Conservation (phyloP, 257 asterid genomes). For the Solanum neorickii region DNA sequence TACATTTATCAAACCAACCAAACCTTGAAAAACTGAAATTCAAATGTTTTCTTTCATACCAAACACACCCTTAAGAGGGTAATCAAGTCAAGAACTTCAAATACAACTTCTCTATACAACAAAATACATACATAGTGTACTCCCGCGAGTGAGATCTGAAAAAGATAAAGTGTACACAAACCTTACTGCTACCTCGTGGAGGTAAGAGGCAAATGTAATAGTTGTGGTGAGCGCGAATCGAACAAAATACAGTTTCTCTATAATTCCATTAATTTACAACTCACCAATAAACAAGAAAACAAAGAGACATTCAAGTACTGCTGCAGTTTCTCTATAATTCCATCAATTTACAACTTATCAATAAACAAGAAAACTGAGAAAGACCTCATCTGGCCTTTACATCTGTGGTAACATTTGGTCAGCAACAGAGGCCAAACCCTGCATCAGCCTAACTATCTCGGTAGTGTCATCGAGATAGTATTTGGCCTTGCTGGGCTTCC, state of each 20-base stretch:
- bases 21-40: background rate
- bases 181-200: background rate
- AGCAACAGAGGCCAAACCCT: conserved; percentile 69
- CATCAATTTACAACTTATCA: background rate
- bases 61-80: background rate
- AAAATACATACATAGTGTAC: background rate
- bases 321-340: background rate
- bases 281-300: background rate
- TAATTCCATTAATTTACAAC: background rate
- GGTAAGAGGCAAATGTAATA: background rate
- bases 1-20: background rate
- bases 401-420: conserved; percentile 28
- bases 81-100: background rate
- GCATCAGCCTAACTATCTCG: conserved; percentile 66
- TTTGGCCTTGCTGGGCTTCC: conserved; percentile 81
- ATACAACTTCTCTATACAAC: background rate
- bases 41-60: background rate
- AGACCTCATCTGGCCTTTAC: background rate
- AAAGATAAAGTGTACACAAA: background rate
- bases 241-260: background rate
- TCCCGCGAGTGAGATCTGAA: accelerated
- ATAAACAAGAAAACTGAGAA: background rate
- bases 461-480: conserved; percentile 76
- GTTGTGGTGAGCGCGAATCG: background rate
- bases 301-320: background rate